Base-by-base conservation (phyloP, 352 stramenopile genomes). In the Pythium dissimile region DNA sequence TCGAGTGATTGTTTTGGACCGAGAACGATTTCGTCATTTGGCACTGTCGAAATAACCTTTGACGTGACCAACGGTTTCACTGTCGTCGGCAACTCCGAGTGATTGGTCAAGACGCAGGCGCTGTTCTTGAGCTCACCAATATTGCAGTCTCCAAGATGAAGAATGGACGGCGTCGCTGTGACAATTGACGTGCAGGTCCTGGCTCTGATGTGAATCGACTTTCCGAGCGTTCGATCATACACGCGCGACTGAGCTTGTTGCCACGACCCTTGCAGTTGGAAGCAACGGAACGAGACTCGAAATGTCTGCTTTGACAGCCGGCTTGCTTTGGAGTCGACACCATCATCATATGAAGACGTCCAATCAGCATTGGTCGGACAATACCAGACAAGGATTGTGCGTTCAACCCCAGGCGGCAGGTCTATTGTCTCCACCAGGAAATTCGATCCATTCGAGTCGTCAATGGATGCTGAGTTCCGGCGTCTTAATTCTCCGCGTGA, bases 371-470 rank as follows among this genome's bases (percentile, higher is more conserved):
- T 61, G 64, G 63, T 49, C 0, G 84, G 85, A 35, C 74, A 80
- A 56, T 96, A 96, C 86, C 84, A 96, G 49, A 96, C 80, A 23
- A 94, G 69, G 54, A 96, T 92, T n/a, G 83, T 96, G 16, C 86
- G 79, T 59, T 96, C 86, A 10, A 92, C 76, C 24, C 86, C 86
- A 54, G 86, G 86, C 18, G 84, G 72, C n/a, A 96, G 52, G 52
- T 94, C 85, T 50, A 96, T 77, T 7, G 79, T 94, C 67, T 96
- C 86, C 23, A 96, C 85, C 27, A 94, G 60, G 45, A 91, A 96
- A 55, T 96, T 96, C 0, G 84, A 86, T n/a, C 70, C 78, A 50
- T 63, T 88, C 23, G 68, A 73, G 26, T 89, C 83, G 28, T 90
- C 83, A 23, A 77, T 34, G 5, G 78, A 80, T 10, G 66, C 45